These are phyloP conservation scores for Lichtheimia hyalospora DNA, from an alignment of 371 early-diverging fungal genomes.

Conservation along the genomic window DNA sequence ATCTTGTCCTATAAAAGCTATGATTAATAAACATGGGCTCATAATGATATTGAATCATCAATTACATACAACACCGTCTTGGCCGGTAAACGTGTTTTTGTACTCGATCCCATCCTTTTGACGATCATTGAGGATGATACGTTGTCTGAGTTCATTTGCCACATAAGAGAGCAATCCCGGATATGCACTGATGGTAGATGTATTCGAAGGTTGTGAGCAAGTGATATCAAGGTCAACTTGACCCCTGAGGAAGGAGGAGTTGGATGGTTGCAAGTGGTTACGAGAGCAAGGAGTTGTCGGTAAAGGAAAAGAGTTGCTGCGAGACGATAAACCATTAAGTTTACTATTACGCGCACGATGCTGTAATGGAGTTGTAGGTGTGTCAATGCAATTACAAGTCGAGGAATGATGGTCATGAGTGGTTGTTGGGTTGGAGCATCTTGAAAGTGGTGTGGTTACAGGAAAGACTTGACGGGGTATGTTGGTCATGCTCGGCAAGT, in stretches of 20 bases:
- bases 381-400: too few species aligned
- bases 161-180: conserved; percentile 81
- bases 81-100: conserved; percentile 69
- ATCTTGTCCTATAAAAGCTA: conserved; percentile 48
- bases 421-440: too few species aligned
- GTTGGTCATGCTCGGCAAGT: neutral
- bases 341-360: too few species aligned
- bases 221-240: too few species aligned
- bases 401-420: too few species aligned
- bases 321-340: too few species aligned
- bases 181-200: conserved; percentile 10
- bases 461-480: neutral
- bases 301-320: too few species aligned
- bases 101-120: conserved; percentile 74
- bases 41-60: neutral
- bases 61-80: conserved; percentile 63
- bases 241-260: too few species aligned
- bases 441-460: neutral
- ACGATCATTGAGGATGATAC: conserved; percentile 48
- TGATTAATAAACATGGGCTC: neutral
- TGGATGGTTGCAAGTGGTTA: too few species aligned
- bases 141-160: conserved; percentile 66
- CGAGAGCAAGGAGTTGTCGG: neutral
- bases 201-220: too few species aligned
- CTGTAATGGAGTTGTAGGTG: too few species aligned